Conservation (phyloP, 345 rosid genomes). For the Pugionium cornutum region DNA sequence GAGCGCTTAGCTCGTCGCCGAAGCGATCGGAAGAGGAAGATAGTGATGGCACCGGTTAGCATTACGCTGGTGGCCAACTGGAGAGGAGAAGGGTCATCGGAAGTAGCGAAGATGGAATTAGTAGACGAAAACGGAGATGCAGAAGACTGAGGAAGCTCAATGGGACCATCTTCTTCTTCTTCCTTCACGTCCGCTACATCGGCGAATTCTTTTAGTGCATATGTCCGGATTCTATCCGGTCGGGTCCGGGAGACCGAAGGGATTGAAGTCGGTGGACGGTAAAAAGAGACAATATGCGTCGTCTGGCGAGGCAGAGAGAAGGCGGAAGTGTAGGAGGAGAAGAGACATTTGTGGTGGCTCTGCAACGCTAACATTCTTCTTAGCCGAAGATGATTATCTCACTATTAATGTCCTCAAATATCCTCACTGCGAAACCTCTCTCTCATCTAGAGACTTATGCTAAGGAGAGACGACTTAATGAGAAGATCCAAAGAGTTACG, state of each 20-base stretch:
- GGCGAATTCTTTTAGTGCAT: conserved; percentile 38
- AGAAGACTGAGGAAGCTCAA: conserved; percentile 56
- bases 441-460: neutral
- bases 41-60: conserved; percentile 76
- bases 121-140: conserved; percentile 40
- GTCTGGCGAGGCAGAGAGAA: conserved; percentile 32
- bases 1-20: conserved; percentile 84
- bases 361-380: conserved; percentile 48
- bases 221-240: conserved; percentile 41
- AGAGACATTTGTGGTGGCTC: conserved; percentile 40
- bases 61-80: conserved; percentile 83
- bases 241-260: conserved; percentile 24
- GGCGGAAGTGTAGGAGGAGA: conserved; percentile 32
- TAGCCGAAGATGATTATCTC: conserved; percentile 24
- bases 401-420: conserved; percentile 32
- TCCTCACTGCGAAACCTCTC: conserved; percentile 23
- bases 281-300: conserved; percentile 31
- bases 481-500: too few relatives aligned
- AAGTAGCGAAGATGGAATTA: conserved; percentile 62
- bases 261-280: conserved; percentile 28
- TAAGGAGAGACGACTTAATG: too few relatives aligned
- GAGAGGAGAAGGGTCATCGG: conserved; percentile 72
- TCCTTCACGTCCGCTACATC: conserved; percentile 18
- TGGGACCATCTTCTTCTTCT: conserved; percentile 61
- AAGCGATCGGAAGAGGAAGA: conserved; percentile 84